Evolutionary conservation across 2,329 filamentous ascomycete species (phyloP).

Genomic region (Xylariaceae sp.): DNA sequence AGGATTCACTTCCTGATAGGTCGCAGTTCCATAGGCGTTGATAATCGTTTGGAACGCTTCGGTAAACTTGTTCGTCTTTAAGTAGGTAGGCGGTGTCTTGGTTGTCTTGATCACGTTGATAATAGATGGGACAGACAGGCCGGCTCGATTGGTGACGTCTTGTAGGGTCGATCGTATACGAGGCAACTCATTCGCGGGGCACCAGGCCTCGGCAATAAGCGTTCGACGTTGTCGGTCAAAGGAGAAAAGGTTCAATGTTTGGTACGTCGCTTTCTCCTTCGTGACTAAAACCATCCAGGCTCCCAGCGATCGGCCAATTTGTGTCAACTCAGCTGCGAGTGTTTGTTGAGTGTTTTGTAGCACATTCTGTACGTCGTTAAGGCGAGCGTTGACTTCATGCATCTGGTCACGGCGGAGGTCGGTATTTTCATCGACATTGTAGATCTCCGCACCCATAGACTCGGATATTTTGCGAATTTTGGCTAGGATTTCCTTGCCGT

Average conservation of each 20-base stretch:
- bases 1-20: slow-evolving; percentile 95
- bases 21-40: slow-evolving; percentile 95
- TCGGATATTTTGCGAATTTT: slow-evolving; percentile 99
- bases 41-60: slow-evolving; percentile 98
- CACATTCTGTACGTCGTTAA: slow-evolving; percentile 87
- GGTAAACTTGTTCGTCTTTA: slow-evolving; percentile 98
- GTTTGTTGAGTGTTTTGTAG: slow-evolving; percentile 92
- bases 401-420: slow-evolving; percentile 93
- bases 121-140: slow-evolving; percentile 94
- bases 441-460: slow-evolving; percentile 90
- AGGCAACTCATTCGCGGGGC: slow-evolving; percentile 82
- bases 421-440: slow-evolving; percentile 95
- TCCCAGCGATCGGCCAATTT: slow-evolving; percentile 86
- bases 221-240: slow-evolving; percentile 95
- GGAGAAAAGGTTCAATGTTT: slow-evolving; percentile 91
- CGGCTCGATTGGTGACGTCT: slow-evolving; percentile 93
- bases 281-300: slow-evolving; percentile 97
- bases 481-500: slow-evolving; percentile 95
- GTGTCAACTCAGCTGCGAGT: slow-evolving; percentile 83
- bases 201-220: slow-evolving; percentile 96
- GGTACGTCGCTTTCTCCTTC: slow-evolving; percentile 97
- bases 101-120: slow-evolving; percentile 97
- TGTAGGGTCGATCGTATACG: slow-evolving; percentile 90
- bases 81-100: slow-evolving; percentile 94
- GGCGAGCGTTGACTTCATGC: slow-evolving; percentile 90